Evolutionary conservation across 2,329 filamentous ascomycete species (phyloP).

Genomic region (Hirsutella rhossiliensis): DNA sequence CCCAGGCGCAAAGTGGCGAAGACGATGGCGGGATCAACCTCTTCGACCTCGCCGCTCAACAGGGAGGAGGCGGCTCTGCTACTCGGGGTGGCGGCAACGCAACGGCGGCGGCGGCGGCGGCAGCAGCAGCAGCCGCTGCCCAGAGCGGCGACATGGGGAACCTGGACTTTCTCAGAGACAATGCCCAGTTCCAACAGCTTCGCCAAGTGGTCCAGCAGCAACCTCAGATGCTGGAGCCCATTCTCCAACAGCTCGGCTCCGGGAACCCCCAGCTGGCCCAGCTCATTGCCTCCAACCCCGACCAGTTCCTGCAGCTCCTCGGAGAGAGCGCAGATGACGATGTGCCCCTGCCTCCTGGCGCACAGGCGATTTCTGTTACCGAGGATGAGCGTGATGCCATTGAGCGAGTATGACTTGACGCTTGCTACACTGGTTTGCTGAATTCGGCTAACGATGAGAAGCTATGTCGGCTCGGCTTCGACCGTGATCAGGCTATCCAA

Average conservation of each 20-base stretch:
- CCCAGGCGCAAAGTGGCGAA: conserved; percentile 32
- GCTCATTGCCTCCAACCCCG: conserved; percentile 82
- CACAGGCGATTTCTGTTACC: conserved; percentile 81
- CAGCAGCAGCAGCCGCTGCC: conserved; percentile 34
- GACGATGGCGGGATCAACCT: conserved; percentile 69
- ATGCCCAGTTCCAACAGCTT: conserved; percentile 95
- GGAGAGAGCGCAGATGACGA: conserved; percentile 82
- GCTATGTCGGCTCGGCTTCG: conserved; percentile 88
- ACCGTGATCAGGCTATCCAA: conserved; percentile 87
- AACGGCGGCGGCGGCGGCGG: conserved; percentile 23
- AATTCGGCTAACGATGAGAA: conserved; percentile 21
- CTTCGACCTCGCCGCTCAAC: conserved; percentile 84
- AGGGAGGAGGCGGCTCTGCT: conserved; percentile 34
- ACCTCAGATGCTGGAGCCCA: conserved; percentile 96
- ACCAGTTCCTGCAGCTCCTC: conserved; percentile 83
- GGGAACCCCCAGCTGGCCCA: conserved; percentile 92
- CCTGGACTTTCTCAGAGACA: conserved; percentile 87
- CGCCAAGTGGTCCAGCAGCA: conserved; percentile 95
- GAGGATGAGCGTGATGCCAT: conserved; percentile 96
- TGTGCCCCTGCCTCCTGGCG: conserved; percentile 72
- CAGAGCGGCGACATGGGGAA: conserved; percentile 52
- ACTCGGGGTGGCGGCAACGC: conserved; percentile 26
- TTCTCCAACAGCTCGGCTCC: conserved; percentile 87
- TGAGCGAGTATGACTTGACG: conserved; percentile 55
- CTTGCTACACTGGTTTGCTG: background rate